These are phyloP conservation scores for Pseudozyma flocculosa DNA, from an alignment of 1,284 basidiomycete species.

Conservation along the genomic window DNA sequence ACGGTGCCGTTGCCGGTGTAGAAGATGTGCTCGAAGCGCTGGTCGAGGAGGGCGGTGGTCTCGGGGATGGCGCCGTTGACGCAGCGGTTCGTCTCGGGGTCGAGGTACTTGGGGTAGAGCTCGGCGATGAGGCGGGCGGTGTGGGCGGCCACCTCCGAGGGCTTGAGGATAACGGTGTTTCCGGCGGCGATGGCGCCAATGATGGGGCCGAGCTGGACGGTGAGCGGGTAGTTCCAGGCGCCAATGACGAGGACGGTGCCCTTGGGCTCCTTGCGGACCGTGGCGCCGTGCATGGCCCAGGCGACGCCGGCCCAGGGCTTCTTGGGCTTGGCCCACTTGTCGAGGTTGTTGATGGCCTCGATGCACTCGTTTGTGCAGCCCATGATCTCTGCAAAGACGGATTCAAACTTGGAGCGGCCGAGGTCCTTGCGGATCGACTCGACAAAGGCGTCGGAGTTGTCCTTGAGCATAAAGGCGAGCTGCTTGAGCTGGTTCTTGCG, in stretches of 20 bases:
- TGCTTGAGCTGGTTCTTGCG: constrained; percentile 68
- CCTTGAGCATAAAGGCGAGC: constrained; percentile 67
- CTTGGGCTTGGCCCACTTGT: constrained; percentile 57
- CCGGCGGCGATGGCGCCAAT: constrained; percentile 60
- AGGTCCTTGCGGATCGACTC: constrained; percentile 65
- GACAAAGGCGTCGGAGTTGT: constrained; percentile 64
- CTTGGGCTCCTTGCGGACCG: constrained; percentile 59
- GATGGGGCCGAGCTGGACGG: constrained; percentile 57
- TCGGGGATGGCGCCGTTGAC: constrained; percentile 76
- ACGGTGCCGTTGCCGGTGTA: constrained; percentile 69
- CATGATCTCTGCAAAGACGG: constrained; percentile 55
- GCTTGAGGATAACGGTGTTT: constrained; percentile 62
- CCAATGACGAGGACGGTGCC: constrained; percentile 61
- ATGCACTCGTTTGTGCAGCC: constrained; percentile 64
- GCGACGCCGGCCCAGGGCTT: constrained; percentile 49
- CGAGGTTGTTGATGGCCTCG: constrained; percentile 69
- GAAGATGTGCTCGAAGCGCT: constrained; percentile 76
- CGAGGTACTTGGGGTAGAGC: constrained; percentile 78
- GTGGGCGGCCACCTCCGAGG: constrained; percentile 74
- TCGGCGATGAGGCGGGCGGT: constrained; percentile 70
- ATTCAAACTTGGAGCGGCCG: constrained; percentile 61
- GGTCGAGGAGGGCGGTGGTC: constrained; percentile 74
- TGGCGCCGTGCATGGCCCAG: constrained; percentile 54
- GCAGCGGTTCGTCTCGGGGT: constrained; percentile 70
- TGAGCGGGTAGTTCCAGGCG: constrained; percentile 57